Evolutionary conservation across 495 filamentous ascomycete genomes (phyloP), one percentile per base, ranked within the genome.

Genomic region (Collariella sp.): DNA sequence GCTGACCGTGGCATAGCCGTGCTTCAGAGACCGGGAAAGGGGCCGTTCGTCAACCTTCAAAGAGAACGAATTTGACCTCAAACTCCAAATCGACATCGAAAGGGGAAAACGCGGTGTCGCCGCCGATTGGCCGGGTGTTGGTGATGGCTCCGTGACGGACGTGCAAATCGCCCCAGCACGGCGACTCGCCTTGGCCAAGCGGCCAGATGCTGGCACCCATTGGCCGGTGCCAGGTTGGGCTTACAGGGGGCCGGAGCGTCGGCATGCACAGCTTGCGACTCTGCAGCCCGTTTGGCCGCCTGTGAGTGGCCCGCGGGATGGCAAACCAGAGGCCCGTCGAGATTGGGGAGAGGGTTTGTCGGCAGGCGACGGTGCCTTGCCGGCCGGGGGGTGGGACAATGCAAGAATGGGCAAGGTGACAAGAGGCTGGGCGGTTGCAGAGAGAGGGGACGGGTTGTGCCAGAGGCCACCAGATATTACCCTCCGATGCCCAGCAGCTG

Each of bases 241-340:
- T 40, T 59, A 56, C 65, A 64, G 55, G 63, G 63, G 63, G 55
- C 56, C 59, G 61, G 60, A 62, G 62, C 31, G 54, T 64, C 64
- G 64, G 62, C 59, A 67, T 61, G 59, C 62, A 53, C 52, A 46
- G 50, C 52, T 55, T 50, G 55, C 56, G 44, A 40, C 40, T 55
- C 26, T 55, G 50, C 57, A 52, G 46, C 51, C 54, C 3, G 50
- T 56, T 56, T 58, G 31, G 39, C 48, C 41, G 12, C 36, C 54
- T 64, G 38, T 62, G 59, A 62, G 45, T 68, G 61, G 65, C 35
- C 55, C 16, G 50, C 53, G 19, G 46, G 22, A 46, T 44, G 49
- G 36, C 39, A 47, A 57, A 46, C 55, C 49, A 59, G 59, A 64
- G 55, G 61, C 50, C 62, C 57, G 61, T 48, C 54, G 53, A 59